Conservation (phyloP, 2,329 filamentous ascomycete genomes). For the Paecilomyces dactylethromorphus region DNA sequence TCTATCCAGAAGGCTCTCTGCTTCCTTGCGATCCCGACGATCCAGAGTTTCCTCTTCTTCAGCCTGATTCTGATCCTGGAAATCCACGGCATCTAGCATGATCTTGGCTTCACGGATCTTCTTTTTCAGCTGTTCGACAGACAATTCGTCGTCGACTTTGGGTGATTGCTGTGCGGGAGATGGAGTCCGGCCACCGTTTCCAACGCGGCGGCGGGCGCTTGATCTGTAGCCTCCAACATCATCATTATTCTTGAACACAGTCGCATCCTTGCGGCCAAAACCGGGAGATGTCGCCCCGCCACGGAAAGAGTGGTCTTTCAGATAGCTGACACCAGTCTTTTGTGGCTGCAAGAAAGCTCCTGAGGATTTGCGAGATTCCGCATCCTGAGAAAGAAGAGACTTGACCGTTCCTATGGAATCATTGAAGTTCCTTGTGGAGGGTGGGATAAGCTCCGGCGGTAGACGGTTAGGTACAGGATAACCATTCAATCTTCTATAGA, state of each 20-base stretch:
- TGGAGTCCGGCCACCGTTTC: slow-evolving; percentile 63
- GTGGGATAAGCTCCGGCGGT: slow-evolving; percentile 86
- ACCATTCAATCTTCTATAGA: slow-evolving; percentile 93
- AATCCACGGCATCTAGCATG: slow-evolving; percentile 90
- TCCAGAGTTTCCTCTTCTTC: slow-evolving; percentile 93
- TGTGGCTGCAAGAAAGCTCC: slow-evolving; percentile 88
- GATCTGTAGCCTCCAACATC: slow-evolving; percentile 89
- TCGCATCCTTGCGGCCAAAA: slow-evolving; percentile 78
- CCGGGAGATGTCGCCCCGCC: slow-evolving; percentile 52
- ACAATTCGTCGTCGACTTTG: slow-evolving; percentile 69
- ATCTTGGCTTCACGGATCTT: slow-evolving; percentile 92
- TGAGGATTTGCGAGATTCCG: slow-evolving; percentile 79
- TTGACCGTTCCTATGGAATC: slow-evolving; percentile 92
- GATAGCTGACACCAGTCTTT: slow-evolving; percentile 94
- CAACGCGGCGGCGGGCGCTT: slow-evolving; percentile 80
- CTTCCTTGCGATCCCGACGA: slow-evolving; percentile 80
- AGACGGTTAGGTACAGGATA: slow-evolving; percentile 84
- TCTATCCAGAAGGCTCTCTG: slow-evolving; percentile 87
- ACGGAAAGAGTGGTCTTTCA: slow-evolving; percentile 91
- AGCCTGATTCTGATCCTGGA: slow-evolving; percentile 79
- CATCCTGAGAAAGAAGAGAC: slow-evolving; percentile 79
- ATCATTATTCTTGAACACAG: slow-evolving; percentile 94
- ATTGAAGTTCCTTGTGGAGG: slow-evolving; percentile 87
- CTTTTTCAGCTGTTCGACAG: slow-evolving; percentile 82
- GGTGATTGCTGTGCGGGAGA: slow-evolving; percentile 63